Conservation (phyloP, 129 eudicot species). For the Arctium lappa region DNA sequence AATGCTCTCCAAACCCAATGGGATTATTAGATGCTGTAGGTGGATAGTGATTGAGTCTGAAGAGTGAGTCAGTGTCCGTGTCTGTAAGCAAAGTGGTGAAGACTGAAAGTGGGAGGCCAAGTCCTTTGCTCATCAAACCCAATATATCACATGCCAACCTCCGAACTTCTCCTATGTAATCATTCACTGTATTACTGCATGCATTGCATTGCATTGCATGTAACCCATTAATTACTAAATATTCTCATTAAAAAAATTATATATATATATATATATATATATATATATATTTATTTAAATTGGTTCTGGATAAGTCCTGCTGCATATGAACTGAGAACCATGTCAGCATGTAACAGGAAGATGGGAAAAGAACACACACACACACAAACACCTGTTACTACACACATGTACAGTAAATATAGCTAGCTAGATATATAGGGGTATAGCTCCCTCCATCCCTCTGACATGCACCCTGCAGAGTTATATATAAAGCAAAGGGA, state of each 20-base stretch:
- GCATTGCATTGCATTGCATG: background rate
- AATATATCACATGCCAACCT: conserved; percentile 56
- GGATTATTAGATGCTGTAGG: conserved; percentile 12
- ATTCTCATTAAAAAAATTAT: too few relatives aligned
- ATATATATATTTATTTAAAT: background rate
- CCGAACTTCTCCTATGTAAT: conserved; percentile 45
- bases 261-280: background rate
- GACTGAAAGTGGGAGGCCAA: conserved; percentile 28
- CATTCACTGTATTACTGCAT: conserved; percentile 46
- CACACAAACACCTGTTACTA: background rate
- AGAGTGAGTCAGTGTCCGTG: conserved; percentile 46
- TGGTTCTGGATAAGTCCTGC: background rate
- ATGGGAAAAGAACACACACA: conserved; percentile 1
- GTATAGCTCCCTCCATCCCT: background rate
- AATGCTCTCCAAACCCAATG: conserved; percentile 71
- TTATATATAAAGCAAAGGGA: background rate
- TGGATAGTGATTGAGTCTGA: conserved; percentile 76
- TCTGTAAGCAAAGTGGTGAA: conserved; percentile 47
- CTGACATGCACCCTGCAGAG: background rate
- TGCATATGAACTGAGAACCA: background rate
- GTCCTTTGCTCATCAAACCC: conserved; percentile 50
- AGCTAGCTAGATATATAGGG: background rate
- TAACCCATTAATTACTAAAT: too few relatives aligned
- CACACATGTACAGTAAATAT: background rate
- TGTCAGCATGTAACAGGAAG: background rate